phyloP scores from a whole-genome alignment of 805 yeast genomes.

The Kluyveromyces dobzhanskii region DNA sequence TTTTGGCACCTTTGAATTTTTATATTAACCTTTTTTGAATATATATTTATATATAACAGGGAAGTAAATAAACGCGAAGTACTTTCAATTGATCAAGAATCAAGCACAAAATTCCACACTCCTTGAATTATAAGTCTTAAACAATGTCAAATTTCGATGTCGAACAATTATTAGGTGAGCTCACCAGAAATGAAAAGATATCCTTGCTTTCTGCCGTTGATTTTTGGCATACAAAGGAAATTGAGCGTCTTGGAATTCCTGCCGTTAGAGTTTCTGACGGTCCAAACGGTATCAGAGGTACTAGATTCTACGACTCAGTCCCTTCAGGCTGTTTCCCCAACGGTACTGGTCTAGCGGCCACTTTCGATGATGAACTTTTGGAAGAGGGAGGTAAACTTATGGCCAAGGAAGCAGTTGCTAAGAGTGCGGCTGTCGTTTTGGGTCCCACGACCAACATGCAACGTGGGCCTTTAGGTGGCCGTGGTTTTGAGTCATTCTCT shows the following conservation, averaged over 20 bases:
- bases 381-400: slow-evolving; percentile 42
- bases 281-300: slow-evolving; percentile 58
- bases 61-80: too few relatives aligned
- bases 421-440: slow-evolving; percentile 42
- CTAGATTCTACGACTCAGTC: slow-evolving; percentile 41
- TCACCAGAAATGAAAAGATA: slow-evolving; percentile 23
- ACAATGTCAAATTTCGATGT: slow-evolving; percentile 12
- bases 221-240: slow-evolving; percentile 42
- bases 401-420: slow-evolving; percentile 47
- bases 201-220: slow-evolving; percentile 36
- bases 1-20: too few relatives aligned
- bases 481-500: slow-evolving; percentile 54
- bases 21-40: too few relatives aligned
- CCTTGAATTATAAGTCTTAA: too few relatives aligned
- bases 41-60: too few relatives aligned
- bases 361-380: slow-evolving; percentile 45
- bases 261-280: slow-evolving; percentile 46
- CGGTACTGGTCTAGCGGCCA: slow-evolving; percentile 52
- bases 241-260: slow-evolving; percentile 37
- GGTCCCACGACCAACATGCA: slow-evolving; percentile 48
- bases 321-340: slow-evolving; percentile 54
- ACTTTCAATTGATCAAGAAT: too few relatives aligned
- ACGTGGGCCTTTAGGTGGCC: slow-evolving; percentile 51
- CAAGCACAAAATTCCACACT: too few relatives aligned
- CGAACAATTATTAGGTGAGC: slow-evolving; percentile 18